Conservation (phyloP, 306 rosid genomes). For the Rosa multiflora region DNA sequence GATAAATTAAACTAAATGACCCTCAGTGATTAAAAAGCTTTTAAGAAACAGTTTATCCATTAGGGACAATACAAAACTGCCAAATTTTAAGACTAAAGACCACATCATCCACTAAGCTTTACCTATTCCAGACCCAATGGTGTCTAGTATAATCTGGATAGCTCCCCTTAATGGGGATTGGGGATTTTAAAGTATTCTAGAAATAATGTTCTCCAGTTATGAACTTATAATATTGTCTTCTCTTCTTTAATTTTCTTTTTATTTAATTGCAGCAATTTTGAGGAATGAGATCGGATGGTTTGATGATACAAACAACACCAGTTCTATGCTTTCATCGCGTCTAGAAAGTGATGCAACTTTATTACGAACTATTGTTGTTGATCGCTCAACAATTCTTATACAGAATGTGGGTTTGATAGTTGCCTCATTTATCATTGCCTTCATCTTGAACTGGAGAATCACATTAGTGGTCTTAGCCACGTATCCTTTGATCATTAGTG, state of each 20-base stretch:
- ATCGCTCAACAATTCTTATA: constrained; percentile 73
- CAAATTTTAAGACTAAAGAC: neutral
- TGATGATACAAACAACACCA: constrained; percentile 78
- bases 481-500: constrained; percentile 83
- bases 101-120: neutral
- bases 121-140: neutral
- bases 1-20: neutral
- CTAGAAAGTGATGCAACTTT: constrained; percentile 83
- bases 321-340: constrained; percentile 88
- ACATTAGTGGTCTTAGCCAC: constrained; percentile 88
- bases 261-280: constrained; percentile 69
- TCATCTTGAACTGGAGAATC: constrained; percentile 92
- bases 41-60: neutral
- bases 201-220: neutral
- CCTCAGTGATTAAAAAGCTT: neutral
- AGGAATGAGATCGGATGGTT: constrained; percentile 97
- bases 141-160: neutral
- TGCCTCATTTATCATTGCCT: constrained; percentile 79
- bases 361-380: constrained; percentile 77
- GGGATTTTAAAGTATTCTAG: neutral
- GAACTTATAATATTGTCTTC: neutral
- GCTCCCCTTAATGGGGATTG: neutral
- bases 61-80: neutral
- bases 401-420: constrained; percentile 85
- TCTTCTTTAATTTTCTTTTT: constrained; percentile 16